Evolutionary conservation across 805 yeast species (phyloP).

Genomic region (Brettanomyces nanus): DNA sequence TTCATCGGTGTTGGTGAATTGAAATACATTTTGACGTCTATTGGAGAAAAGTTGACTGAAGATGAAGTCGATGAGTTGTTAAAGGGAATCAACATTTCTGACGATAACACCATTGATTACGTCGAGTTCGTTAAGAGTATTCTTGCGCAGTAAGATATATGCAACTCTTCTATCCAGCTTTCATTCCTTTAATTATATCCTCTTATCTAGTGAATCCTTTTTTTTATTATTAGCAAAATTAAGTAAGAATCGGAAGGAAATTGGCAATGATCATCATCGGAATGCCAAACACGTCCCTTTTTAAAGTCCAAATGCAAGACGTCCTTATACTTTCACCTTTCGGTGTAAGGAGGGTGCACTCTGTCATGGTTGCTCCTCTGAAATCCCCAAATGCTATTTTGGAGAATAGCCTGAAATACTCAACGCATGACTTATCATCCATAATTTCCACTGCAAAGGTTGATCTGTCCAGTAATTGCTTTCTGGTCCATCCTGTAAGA

Average conservation of each 20-base stretch:
- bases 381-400: conserved; percentile 88
- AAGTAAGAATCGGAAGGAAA: conserved; percentile 66
- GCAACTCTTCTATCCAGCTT: background rate
- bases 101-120: conserved; percentile 92
- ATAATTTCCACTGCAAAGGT: conserved; percentile 75
- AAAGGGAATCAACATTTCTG: conserved; percentile 89
- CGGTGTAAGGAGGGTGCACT: conserved; percentile 66
- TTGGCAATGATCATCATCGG: conserved; percentile 97
- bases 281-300: conserved; percentile 90
- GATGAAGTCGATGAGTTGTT: conserved; percentile 91
- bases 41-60: conserved; percentile 89
- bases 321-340: conserved; percentile 54
- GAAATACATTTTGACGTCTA: conserved; percentile 86
- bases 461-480: conserved; percentile 54
- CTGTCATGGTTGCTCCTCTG: conserved; percentile 80
- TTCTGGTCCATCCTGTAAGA: conserved; percentile 82
- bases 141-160: conserved; percentile 59
- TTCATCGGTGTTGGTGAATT: conserved; percentile 96
- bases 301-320: conserved; percentile 85
- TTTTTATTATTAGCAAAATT: conserved; percentile 1
- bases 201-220: no score
- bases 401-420: conserved; percentile 79
- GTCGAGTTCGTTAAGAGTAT: conserved; percentile 91
- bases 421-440: conserved; percentile 81
- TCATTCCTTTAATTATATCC: background rate